phyloP scores from a whole-genome alignment of 2,329 filamentous ascomycete genomes.

The Aquanectria penicillioides region DNA sequence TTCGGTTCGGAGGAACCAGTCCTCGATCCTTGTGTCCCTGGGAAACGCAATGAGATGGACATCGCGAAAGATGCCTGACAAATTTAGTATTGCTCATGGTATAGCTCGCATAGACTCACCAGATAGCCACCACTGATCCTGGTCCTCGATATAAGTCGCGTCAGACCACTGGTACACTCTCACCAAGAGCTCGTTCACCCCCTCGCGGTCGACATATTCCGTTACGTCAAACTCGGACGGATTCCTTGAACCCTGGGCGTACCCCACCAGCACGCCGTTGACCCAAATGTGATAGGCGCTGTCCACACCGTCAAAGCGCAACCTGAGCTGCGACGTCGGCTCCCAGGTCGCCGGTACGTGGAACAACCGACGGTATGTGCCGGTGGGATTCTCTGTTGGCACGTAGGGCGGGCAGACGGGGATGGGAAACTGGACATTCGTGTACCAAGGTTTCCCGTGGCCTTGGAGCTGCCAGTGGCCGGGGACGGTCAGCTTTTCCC shows the following conservation, averaged over 20 bases:
- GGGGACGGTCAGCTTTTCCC: conserved; percentile 65
- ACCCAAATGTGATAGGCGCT: conserved; percentile 77
- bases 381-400: conserved; percentile 71
- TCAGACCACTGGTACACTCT: conserved; percentile 78
- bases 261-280: conserved; percentile 72
- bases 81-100: background rate
- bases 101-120: conserved; percentile 60
- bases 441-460: conserved; percentile 74
- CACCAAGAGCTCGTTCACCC: conserved; percentile 66
- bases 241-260: conserved; percentile 75
- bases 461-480: conserved; percentile 78
- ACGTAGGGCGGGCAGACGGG: conserved; percentile 72
- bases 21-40: conserved; percentile 62
- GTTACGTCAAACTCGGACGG: conserved; percentile 76
- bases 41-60: conserved; percentile 70
- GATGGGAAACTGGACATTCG: conserved; percentile 74
- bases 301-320: conserved; percentile 78
- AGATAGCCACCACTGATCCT: conserved; percentile 76
- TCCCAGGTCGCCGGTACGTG: conserved; percentile 60
- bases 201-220: conserved; percentile 49
- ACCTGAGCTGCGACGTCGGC: conserved; percentile 62
- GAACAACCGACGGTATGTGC: conserved; percentile 68
- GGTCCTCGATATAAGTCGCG: conserved; percentile 75
- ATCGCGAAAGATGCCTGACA: conserved; percentile 72
- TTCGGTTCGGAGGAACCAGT: conserved; percentile 65